These are phyloP conservation scores for Quercus lobata DNA, from an alignment of 331 rosid species.

Conservation along the genomic window DNA sequence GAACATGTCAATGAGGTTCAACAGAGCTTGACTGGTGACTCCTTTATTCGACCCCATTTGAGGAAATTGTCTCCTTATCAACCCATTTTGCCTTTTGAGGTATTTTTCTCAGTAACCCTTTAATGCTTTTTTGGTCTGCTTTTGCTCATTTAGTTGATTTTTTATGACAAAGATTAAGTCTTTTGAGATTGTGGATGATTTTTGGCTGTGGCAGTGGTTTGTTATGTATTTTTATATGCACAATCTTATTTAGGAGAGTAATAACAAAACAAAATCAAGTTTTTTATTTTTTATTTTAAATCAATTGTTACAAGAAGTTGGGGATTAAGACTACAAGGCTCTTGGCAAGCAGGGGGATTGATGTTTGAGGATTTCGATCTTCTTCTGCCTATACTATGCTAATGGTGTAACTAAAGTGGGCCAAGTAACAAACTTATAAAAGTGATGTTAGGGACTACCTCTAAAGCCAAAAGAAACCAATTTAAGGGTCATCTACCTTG, in stretches of 20 bases:
- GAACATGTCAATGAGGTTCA: conserved; percentile 41
- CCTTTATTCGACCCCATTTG: conserved; percentile 82
- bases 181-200: neutral
- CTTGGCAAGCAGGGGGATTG: neutral
- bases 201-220: neutral
- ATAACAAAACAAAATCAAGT: neutral
- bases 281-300: too few relatives aligned
- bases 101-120: neutral
- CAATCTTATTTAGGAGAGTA: neutral
- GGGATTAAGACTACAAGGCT: too few relatives aligned
- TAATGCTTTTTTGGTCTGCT: neutral
- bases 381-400: neutral
- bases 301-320: too few relatives aligned
- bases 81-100: conserved; percentile 97
- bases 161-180: neutral
- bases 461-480: neutral
- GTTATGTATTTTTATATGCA: neutral
- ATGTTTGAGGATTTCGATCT: neutral
- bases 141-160: neutral
- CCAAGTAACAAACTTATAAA: neutral
- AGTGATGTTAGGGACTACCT: neutral
- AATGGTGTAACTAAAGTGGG: neutral
- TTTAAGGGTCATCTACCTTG: neutral
- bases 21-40: conserved; percentile 53
- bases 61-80: conserved; percentile 83